Evolutionary conservation across 805 yeast species (phyloP).

Genomic region (Hanseniaspora vineae): DNA sequence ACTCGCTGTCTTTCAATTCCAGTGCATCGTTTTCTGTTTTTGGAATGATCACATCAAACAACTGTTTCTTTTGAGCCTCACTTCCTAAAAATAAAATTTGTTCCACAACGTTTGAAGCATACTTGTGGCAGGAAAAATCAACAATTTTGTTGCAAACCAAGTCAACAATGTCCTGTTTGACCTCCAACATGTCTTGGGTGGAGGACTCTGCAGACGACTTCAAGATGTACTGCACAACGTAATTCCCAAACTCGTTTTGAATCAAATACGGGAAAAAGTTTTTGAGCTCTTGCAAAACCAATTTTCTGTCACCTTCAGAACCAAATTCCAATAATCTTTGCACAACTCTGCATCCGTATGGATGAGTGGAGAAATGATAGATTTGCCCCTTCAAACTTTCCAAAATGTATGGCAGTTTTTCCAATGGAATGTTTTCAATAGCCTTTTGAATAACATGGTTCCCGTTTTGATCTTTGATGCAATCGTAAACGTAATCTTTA

Average conservation of each 20-base stretch:
- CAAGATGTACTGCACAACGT: slow-evolving; percentile 90
- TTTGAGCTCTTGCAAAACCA: slow-evolving; percentile 59
- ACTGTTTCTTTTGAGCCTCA: slow-evolving; percentile 42
- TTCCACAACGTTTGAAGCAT: slow-evolving; percentile 96
- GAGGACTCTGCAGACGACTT: slow-evolving; percentile 51
- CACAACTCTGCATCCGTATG: slow-evolving; percentile 95
- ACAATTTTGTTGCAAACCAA: slow-evolving; percentile 64
- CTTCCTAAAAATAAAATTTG: slow-evolving; percentile 74
- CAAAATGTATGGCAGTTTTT: slow-evolving; percentile 55
- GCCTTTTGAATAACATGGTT: slow-evolving; percentile 96
- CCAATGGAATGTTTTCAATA: slow-evolving; percentile 73
- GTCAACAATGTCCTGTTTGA: slow-evolving; percentile 36
- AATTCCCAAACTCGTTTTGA: slow-evolving; percentile 95
- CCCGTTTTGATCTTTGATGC: slow-evolving; percentile 93
- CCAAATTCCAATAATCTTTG: slow-evolving; percentile 85
- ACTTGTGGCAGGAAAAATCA: slow-evolving; percentile 85
- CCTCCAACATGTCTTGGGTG: slow-evolving; percentile 28
- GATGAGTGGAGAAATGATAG: slow-evolving; percentile 82
- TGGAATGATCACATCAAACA: slow-evolving; percentile 55
- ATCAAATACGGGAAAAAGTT: slow-evolving; percentile 62
- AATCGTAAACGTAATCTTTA: slow-evolving; percentile 41
- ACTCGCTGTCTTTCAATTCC: slow-evolving; percentile 46
- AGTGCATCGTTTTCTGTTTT: slow-evolving; percentile 33
- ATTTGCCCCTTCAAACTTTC: slow-evolving; percentile 56
- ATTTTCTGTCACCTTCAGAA: slow-evolving; percentile 45